phyloP scores from a whole-genome alignment of 2,329 filamentous ascomycete species.

The Colletotrichum australisinense region DNA sequence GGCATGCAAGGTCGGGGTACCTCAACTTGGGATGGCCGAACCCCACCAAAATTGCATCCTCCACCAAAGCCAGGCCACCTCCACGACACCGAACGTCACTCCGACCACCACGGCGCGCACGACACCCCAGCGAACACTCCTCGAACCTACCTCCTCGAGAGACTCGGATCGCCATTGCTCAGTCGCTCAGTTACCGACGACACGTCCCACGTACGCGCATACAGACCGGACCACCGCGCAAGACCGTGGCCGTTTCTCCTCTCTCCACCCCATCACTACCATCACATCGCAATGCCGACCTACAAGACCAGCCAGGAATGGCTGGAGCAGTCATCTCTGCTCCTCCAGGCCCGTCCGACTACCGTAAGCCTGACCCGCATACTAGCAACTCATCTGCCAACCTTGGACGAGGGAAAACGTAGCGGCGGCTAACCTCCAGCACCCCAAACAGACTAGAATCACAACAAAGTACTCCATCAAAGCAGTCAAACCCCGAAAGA shows the following conservation, averaged over 20 bases:
- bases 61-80: slow-evolving; percentile 12
- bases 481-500: slow-evolving; percentile 48
- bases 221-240: not conserved
- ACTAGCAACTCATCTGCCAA: not conserved
- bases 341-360: slow-evolving; percentile 86
- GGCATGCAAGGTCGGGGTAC: not conserved
- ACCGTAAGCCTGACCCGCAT: slow-evolving; percentile 68
- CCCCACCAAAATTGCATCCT: slow-evolving; percentile 27
- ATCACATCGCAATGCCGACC: slow-evolving; percentile 73
- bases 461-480: slow-evolving; percentile 90
- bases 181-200: not conserved
- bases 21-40: not conserved
- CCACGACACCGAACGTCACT: slow-evolving; percentile 14
- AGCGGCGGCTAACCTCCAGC: not conserved
- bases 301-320: slow-evolving; percentile 88
- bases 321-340: slow-evolving; percentile 86
- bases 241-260: not conserved
- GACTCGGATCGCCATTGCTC: not conserved
- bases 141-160: not conserved
- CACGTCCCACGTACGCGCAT: not conserved
- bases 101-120: slow-evolving; percentile 2
- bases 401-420: not conserved
- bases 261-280: not conserved
- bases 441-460: slow-evolving; percentile 77
- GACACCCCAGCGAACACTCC: not conserved